Base-by-base conservation (phyloP, 805 yeast genomes). In the Wickerhamiella vanderwaltii region DNA sequence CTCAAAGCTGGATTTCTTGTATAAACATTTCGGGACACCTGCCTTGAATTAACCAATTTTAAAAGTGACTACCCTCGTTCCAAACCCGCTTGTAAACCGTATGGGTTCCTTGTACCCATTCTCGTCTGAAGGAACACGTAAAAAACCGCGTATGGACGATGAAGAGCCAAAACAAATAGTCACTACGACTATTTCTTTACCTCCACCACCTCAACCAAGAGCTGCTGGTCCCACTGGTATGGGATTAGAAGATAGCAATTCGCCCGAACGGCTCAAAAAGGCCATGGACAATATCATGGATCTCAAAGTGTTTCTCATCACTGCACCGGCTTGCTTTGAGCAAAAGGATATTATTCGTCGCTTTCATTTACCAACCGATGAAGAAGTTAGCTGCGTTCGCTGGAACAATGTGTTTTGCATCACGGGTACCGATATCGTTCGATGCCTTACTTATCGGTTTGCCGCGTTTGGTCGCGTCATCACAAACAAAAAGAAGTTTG, bases 241-340 rank as follows among this genome's bases (percentile, higher is more conserved):
- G 15, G 30, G 29, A n/a, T 26, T 38, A 11, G 28, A 19, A 13
- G 32, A 19, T 15, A 23, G 35, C 19, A 37, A 9, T 47, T 47
- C 9, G 45, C 40, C 31, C 36, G 51, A 29, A 36, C 20, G 44
- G 34, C 42, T 39, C 13, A 26, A 35, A 11, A 39, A 29, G 22
- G 42, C 39, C 9, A 35, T 43, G 46, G 40, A 39, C 31, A 41
- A 42, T 29, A 44, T 52, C 2, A 20, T 42, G 17, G 50, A 42
- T 6, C 39, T 87, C 50, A 84, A 85, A 64, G 79, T 79, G 61
- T 88, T 88, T 54, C 64, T 88, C 35, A 83, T 85, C 2, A 84
- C 95, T 0, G 97, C 97, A 0, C 97, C 98, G 0, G 88, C 91
- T 4, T 81, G 79, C 54, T 88, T 96, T 94, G 85, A 77, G 55